Evolutionary conservation across 441 rosid species (phyloP), one percentile per base, ranked within the genome.

Genomic region (Arabidopsis hybrid): DNA sequence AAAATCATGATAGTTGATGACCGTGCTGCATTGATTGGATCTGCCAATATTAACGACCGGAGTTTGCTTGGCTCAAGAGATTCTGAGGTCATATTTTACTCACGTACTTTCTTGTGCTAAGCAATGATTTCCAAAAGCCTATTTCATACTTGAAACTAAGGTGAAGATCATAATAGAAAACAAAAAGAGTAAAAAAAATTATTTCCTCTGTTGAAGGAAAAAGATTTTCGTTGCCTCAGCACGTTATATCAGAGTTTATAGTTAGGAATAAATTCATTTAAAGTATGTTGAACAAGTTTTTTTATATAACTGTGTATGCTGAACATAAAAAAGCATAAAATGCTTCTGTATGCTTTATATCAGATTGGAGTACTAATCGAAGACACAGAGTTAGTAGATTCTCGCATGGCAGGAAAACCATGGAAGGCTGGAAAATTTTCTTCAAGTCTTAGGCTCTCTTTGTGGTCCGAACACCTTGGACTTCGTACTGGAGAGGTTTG

Each of bases 11-110:
- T 96, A 62, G 63, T 93, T 59, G 99, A 93, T 78, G 99, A 96
- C 82, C 76, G 78, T 69, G 77, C 83, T 43, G 77, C 91, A 38
- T 75, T 96, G 81, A 80, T 96, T 78, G 98, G 99, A 77, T 93
- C 99, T 45, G 97, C 99, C 74, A 96, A 93, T 73, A 91, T 96
- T 56, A 96, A 96, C 49, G 99, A 96, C 61, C 81, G 99, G 73
- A 96, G 99, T 85, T 87, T 96, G 71, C 98, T 96, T 60, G 99
- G 99, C 72, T 91, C 99, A 38, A 86, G 99, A 72, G 99, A 96
- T 82, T 96, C 98, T 10, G 99, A 96, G 99, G 98, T 95, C 84
- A 58, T 8, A 64, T 46, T 73, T 61, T 50, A 76, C 59, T 40
- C 68, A 67, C 60, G 4, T 73, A 12, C 9, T 52, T 31, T 35